phyloP scores from a whole-genome alignment of 768 basidiomycete species.

The Russula griseocarnosa region DNA sequence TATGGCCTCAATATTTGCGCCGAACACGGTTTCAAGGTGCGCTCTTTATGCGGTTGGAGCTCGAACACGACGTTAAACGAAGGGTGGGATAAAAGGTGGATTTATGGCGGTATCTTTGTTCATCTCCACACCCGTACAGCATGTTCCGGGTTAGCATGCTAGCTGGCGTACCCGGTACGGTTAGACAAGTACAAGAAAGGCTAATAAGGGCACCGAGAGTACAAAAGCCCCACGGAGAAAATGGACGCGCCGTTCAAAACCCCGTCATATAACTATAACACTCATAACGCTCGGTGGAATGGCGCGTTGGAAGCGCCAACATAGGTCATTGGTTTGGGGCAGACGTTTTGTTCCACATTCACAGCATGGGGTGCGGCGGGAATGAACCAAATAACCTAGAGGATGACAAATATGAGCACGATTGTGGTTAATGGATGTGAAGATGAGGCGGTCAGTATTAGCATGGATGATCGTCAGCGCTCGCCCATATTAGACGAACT shows the following conservation, averaged over 20 bases:
- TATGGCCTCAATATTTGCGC: not conserved
- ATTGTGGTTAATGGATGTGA: conserved; percentile 30
- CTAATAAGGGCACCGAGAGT: not conserved
- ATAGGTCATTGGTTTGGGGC: not conserved
- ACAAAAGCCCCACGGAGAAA: conserved; percentile 3
- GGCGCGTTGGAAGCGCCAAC: not conserved
- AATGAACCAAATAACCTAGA: conserved; percentile 3
- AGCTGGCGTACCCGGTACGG: conserved; percentile 2
- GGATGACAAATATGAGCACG: conserved; percentile 6
- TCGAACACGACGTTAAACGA: not conserved
- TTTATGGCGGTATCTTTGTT: not conserved
- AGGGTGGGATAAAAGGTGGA: not conserved
- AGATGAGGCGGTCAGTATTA: conserved; percentile 62
- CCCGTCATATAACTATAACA: not conserved
- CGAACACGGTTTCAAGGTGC: not conserved
- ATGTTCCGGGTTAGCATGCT: not conserved
- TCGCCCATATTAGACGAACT: conserved; percentile 52
- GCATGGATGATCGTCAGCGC: conserved; percentile 78
- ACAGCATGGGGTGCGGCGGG: not conserved
- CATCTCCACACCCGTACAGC: not conserved
- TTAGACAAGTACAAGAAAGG: conserved; percentile 9
- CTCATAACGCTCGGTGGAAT: conserved; percentile 1
- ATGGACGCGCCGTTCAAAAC: not conserved
- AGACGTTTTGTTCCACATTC: not conserved
- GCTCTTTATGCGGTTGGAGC: not conserved